phyloP scores from a whole-genome alignment of 2,329 filamentous ascomycete species.

The Teratosphaeriaceae sp. region DNA sequence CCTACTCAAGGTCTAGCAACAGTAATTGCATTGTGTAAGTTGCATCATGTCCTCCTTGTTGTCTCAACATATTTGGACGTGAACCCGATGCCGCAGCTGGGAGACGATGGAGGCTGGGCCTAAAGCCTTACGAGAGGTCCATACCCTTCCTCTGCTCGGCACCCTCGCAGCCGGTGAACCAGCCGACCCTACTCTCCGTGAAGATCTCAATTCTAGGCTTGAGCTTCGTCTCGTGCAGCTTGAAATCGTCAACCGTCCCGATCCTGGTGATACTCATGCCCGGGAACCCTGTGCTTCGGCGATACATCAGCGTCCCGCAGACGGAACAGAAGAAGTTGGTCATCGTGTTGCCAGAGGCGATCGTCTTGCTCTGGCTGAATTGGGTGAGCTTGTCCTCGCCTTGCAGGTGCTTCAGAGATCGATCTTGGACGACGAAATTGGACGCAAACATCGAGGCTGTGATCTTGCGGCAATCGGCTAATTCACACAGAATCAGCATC shows the following conservation, averaged over 20 bases:
- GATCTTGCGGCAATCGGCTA: slow-evolving; percentile 47
- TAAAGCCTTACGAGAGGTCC: background rate
- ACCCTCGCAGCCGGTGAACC: slow-evolving; percentile 39
- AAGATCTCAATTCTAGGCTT: slow-evolving; percentile 50
- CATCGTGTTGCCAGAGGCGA: slow-evolving; percentile 46
- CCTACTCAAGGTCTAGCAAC: no score
- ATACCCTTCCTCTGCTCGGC: slow-evolving; percentile 15
- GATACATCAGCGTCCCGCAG: slow-evolving; percentile 50
- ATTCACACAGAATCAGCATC: no score
- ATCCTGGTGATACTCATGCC: slow-evolving; percentile 46
- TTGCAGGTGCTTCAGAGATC: slow-evolving; percentile 42
- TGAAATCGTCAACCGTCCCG: slow-evolving; percentile 58
- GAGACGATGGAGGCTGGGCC: no score
- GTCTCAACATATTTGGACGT: no score
- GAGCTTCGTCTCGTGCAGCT: slow-evolving; percentile 50
- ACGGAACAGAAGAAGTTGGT: slow-evolving; percentile 55
- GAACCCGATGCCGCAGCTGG: no score
- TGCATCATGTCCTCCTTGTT: no score
- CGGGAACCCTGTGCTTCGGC: slow-evolving; percentile 40
- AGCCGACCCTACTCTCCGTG: slow-evolving; percentile 45
- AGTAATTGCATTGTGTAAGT: no score
- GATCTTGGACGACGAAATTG: slow-evolving; percentile 48
- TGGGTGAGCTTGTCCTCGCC: slow-evolving; percentile 45
- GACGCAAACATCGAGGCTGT: slow-evolving; percentile 57
- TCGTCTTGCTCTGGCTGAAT: slow-evolving; percentile 43